Evolutionary conservation across 2,329 filamentous ascomycete genomes (phyloP).

Genomic region (Magnaporthales sp.): DNA sequence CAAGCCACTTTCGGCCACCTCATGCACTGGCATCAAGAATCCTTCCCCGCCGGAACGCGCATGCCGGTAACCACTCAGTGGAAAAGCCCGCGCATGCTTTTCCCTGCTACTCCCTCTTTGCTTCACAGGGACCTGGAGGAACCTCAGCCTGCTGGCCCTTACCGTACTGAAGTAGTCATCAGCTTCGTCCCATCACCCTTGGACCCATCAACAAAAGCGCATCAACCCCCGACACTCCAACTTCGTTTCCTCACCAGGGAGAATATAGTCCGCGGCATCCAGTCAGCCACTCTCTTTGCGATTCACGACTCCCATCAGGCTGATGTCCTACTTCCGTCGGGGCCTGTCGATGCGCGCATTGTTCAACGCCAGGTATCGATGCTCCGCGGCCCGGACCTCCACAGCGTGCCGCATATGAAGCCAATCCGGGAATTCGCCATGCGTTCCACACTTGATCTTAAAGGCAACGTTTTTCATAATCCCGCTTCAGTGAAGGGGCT

Average conservation of each 20-base stretch:
- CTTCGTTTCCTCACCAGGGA: constrained; percentile 25
- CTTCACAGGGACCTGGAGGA: constrained; percentile 5
- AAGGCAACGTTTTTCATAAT: constrained; percentile 41
- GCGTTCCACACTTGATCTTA: constrained; percentile 35
- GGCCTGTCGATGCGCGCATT: constrained; percentile 40
- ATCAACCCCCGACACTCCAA: constrained; percentile 23
- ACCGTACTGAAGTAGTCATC: constrained; percentile 31
- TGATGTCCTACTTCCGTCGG: constrained; percentile 37
- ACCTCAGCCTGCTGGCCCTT: constrained; percentile 16
- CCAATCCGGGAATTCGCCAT: constrained; percentile 34
- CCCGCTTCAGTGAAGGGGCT: constrained; percentile 13
- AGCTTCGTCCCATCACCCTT: constrained; percentile 30
- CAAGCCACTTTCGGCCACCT: constrained; percentile 42
- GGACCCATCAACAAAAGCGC: constrained; percentile 12
- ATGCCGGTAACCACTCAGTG: constrained; percentile 15
- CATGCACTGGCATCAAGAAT: constrained; percentile 23
- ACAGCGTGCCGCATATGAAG: constrained; percentile 13
- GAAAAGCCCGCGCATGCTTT: constrained; percentile 38
- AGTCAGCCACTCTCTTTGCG: constrained; percentile 22
- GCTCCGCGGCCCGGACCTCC: neutral
- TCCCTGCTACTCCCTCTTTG: constrained; percentile 29
- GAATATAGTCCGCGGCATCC: constrained; percentile 19
- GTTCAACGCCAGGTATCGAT: constrained; percentile 25
- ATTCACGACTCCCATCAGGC: constrained; percentile 26
- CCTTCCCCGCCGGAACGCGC: neutral